Evolutionary conservation across 2,329 filamentous ascomycete genomes (phyloP), one percentile per base, ranked within the genome.

Genomic region (Penicillium digitatum): DNA sequence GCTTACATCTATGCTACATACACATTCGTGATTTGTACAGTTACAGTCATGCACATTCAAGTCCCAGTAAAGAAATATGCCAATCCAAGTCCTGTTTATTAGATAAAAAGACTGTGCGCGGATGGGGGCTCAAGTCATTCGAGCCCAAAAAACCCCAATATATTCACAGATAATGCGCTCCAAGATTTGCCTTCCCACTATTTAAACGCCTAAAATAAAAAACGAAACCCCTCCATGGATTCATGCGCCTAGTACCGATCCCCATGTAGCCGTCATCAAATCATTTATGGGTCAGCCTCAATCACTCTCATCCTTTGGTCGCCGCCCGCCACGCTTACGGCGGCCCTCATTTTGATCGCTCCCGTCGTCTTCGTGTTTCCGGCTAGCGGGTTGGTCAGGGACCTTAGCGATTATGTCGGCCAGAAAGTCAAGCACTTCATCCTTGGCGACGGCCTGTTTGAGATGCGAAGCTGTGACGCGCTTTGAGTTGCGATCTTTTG

Each of bases 371-470:
- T 82, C 77, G 56, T 74, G 65, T 61, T 77, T 76, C 37, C 66
- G 62, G 39, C 65, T 61, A 16, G 74, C 63, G 6, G 82, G 79
- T 56, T 82, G 81, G 62, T 89, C 87, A 2, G 84, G 88, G 0
- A 96, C 87, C 70, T 93, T 93, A 65, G 86, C 82, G 49, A 96
- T 92, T 65, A 96, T 96, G 48, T 97, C 92, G 56, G 85, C 82
- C 58, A 99, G 76, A 66, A 97, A 99, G 75, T 99, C 94, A 77
- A 95, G 93, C 70, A 96, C 90, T 61, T 94, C 90, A 69, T 95
- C 90, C 26, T 86, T 87, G 71, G 88, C 84, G 38, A 99, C 87
- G 11, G 94, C 93, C 60, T 89, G 85, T 78, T 97, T 97, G 62
- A 99, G 82, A 81, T 97, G 95, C 54, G 87, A 81, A 1, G 92